A percentile compares a stretch with the other conserved stretches of the same genome.
phyloP scores from a whole-genome alignment of 768 basidiomycete species.

The Tricholoma bakamatsutake region DNA sequence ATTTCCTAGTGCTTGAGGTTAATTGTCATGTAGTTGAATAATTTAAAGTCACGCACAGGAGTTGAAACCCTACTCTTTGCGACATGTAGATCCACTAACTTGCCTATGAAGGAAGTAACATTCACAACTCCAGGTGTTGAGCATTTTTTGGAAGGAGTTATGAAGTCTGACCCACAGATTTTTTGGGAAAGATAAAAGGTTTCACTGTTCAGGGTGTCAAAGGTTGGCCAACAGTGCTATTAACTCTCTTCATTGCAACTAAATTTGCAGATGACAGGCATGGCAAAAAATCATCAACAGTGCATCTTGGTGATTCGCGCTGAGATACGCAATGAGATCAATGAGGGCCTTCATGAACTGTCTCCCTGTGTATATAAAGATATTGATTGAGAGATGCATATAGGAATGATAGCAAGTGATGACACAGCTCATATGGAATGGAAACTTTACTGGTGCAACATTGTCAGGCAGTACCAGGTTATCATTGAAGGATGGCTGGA shows the following conservation, averaged over 20 bases:
- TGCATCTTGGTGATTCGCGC: not conserved
- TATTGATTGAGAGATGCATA: not conserved
- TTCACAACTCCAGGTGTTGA: no score
- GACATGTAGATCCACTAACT: no score
- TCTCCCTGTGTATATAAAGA: not conserved
- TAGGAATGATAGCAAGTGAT: slow-evolving; percentile 2
- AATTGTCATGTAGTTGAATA: no score
- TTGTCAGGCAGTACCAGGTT: not conserved
- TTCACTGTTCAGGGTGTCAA: slow-evolving; percentile 4
- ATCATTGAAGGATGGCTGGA: no score
- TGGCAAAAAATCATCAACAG: slow-evolving; percentile 1
- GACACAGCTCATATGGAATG: slow-evolving; percentile 8
- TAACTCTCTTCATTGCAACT: not conserved
- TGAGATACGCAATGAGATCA: slow-evolving; percentile 4
- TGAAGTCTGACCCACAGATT: not conserved
- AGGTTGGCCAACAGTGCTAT: slow-evolving; percentile 4
- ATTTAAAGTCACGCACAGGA: no score
- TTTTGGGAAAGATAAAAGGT: not conserved
- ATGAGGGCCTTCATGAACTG: slow-evolving; percentile 1
- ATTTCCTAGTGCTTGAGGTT: no score
- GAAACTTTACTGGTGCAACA: slow-evolving; percentile 9
- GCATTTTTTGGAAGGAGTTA: no score
- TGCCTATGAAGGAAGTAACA: no score
- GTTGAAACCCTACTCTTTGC: no score
- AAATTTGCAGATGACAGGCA: not conserved